A percentile compares a stretch with the other conserved stretches of the same genome.
phyloP scores from a whole-genome alignment of 2,329 filamentous ascomycete genomes.

The Colletotrichum lentis region DNA sequence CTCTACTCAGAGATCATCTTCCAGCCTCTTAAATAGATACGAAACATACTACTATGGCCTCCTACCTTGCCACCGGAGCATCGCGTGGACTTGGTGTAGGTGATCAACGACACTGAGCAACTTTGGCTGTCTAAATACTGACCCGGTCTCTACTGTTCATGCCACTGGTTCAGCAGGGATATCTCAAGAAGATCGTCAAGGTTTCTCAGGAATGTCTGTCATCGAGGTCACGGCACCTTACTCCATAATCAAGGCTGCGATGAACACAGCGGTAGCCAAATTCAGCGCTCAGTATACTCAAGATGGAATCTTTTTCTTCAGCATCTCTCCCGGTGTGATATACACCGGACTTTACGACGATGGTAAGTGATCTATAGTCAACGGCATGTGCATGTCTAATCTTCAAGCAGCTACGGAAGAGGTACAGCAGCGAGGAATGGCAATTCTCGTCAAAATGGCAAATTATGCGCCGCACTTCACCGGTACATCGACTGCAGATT shows the following conservation, averaged over 20 bases:
- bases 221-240: slow-evolving; percentile 53
- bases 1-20: no score
- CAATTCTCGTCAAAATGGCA: background rate
- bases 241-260: slow-evolving; percentile 58
- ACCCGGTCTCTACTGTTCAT: slow-evolving; percentile 49
- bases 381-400: background rate
- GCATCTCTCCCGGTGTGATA: slow-evolving; percentile 62
- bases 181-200: slow-evolving; percentile 62
- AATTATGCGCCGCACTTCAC: background rate
- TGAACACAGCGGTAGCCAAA: slow-evolving; percentile 63
- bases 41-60: no score
- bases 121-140: no score
- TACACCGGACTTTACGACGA: slow-evolving; percentile 48
- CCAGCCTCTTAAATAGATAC: no score
- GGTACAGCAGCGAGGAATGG: background rate
- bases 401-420: background rate
- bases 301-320: slow-evolving; percentile 61
- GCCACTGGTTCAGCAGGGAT: slow-evolving; percentile 60
- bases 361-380: slow-evolving; percentile 36
- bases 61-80: no score
- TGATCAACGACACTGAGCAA: no score
- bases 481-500: background rate
- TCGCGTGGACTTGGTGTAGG: no score
- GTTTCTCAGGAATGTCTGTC: slow-evolving; percentile 59
- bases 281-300: slow-evolving; percentile 58